These are phyloP conservation scores for Eucalyptus regnans DNA, from an alignment of 345 rosid species.

Conservation along the genomic window DNA sequence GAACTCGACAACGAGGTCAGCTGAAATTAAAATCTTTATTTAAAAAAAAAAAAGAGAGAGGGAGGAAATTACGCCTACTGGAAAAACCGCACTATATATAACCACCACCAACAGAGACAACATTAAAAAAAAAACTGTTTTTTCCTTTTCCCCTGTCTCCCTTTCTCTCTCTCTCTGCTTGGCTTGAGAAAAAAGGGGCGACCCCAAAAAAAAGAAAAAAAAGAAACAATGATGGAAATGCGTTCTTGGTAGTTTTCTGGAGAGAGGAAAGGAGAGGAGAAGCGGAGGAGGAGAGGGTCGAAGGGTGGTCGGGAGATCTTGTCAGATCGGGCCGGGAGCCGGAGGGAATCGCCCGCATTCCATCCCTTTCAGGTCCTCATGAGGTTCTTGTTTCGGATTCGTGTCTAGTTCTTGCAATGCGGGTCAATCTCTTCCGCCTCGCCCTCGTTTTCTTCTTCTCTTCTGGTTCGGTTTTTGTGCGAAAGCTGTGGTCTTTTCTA, in stretches of 20 bases:
- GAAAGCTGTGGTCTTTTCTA: not conserved
- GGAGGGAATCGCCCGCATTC: constrained; percentile 9
- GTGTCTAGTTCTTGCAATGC: not conserved
- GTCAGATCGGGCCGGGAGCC: constrained; percentile 26
- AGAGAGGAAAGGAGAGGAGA: not conserved
- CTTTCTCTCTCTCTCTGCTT: not conserved
- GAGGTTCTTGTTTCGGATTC: not conserved
- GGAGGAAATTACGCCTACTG: not conserved
- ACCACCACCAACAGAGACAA: not conserved
- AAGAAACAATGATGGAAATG: not conserved
- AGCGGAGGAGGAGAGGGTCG: constrained; percentile 3
- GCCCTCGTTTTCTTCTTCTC: not conserved
- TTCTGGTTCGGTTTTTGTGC: not conserved
- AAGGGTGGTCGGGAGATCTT: constrained; percentile 11
- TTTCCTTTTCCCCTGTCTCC: not conserved
- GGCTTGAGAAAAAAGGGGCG: not conserved
- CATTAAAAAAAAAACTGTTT: not conserved
- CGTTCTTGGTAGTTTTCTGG: constrained; percentile 1
- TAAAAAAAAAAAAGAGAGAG: constrained; percentile 8
- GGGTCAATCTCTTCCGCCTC: not conserved
- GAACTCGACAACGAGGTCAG: not conserved
- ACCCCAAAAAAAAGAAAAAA: not conserved
- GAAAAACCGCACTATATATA: constrained; percentile 15
- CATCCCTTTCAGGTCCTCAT: not conserved
- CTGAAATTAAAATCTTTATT: not conserved